phyloP scores from a whole-genome alignment of 768 basidiomycete species.

The Brasilioporus rufonigricans region DNA sequence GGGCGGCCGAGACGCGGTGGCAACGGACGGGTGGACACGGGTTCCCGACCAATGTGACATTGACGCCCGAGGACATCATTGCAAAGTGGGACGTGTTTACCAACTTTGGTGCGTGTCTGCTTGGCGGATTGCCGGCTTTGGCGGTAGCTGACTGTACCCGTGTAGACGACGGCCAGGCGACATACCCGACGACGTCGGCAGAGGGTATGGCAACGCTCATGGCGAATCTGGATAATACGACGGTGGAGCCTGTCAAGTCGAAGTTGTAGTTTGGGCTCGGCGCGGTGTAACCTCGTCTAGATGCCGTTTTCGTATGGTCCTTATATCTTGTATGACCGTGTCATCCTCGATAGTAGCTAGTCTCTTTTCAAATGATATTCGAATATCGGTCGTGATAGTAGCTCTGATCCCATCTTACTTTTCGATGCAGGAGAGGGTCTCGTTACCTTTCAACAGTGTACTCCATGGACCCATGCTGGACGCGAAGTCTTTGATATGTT shows the following conservation, averaged over 20 bases:
- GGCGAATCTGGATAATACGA: conserved; percentile 50
- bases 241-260: conserved; percentile 40
- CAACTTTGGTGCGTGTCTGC: conserved; percentile 61
- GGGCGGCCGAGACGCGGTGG: conserved; percentile 92
- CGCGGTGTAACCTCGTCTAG: not conserved
- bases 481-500: not conserved
- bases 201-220: conserved; percentile 80
- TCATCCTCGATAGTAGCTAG: too few relatives aligned
- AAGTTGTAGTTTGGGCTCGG: conserved; percentile 43
- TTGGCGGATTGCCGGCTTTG: not conserved
- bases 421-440: too few relatives aligned
- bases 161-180: conserved; percentile 76
- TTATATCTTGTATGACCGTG: not conserved
- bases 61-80: conserved; percentile 79
- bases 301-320: not conserved
- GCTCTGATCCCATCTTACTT: too few relatives aligned
- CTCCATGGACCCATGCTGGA: too few relatives aligned
- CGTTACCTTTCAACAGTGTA: too few relatives aligned
- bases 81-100: conserved; percentile 83
- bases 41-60: conserved; percentile 75
- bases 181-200: conserved; percentile 68
- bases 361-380: too few relatives aligned
- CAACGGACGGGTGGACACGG: conserved; percentile 84
- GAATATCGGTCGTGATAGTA: too few relatives aligned
- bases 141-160: not conserved